A percentile compares a stretch with the other conserved stretches of the same genome.
Conservation (phyloP, 805 yeast species). For the Candida chauliodis region DNA sequence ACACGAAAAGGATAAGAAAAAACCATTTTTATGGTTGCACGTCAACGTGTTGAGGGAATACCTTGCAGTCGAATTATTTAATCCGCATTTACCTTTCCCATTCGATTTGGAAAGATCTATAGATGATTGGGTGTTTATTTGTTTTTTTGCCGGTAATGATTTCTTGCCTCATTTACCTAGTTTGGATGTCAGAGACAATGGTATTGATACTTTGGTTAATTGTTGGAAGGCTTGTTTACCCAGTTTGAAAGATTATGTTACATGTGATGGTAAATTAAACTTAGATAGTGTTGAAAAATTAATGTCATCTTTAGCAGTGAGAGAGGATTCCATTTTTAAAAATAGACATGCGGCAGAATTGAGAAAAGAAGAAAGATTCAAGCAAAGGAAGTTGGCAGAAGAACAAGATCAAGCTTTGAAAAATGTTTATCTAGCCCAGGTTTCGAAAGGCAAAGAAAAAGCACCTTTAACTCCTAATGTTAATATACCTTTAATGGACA, state of each 20-base stretch:
- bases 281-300: conserved; percentile 72
- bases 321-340: conserved; percentile 77
- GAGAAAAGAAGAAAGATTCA: conserved; percentile 61
- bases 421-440: conserved; percentile 45
- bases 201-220: conserved; percentile 74
- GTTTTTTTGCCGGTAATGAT: conserved; percentile 98
- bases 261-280: conserved; percentile 84
- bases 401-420: conserved; percentile 45
- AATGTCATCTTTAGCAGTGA: conserved; percentile 58
- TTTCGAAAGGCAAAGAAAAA: conserved; percentile 70
- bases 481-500: conserved; percentile 73
- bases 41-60: conserved; percentile 85
- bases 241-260: conserved; percentile 67
- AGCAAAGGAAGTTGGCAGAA: conserved; percentile 50
- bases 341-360: conserved; percentile 65
- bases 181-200: conserved; percentile 90
- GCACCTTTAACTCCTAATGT: conserved; percentile 69
- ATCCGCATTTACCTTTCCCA: conserved; percentile 65
- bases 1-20: conserved; percentile 46
- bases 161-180: conserved; percentile 95
- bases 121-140: conserved; percentile 98
- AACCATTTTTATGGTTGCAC: conserved; percentile 94
- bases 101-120: conserved; percentile 93
- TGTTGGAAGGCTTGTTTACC: conserved; percentile 82
- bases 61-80: conserved; percentile 71